Percentiles rank a stretch among this genome's conserved stretches.
phyloP scores from a whole-genome alignment of 169 alveolate genomes.

The Plasmodium inui region DNA sequence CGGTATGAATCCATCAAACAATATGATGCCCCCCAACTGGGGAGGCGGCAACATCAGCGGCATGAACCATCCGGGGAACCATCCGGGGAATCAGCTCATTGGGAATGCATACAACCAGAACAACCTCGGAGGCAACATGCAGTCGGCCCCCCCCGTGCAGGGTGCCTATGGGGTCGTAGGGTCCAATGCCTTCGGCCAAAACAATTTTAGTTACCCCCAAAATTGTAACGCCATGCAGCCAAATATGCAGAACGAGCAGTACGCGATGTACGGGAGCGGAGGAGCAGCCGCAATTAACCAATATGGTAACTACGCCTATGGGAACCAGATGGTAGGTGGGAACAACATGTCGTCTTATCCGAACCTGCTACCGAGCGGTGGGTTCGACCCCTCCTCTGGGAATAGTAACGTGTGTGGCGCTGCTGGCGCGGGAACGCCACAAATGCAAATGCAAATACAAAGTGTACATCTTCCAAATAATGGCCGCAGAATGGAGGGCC shows the following conservation, averaged over 20 bases:
- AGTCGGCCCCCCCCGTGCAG: neutral
- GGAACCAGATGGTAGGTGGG: neutral
- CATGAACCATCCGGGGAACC: neutral
- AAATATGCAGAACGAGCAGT: slow-evolving; percentile 10
- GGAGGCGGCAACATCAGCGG: neutral
- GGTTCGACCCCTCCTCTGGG: neutral
- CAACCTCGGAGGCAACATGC: neutral
- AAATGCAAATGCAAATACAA: slow-evolving; percentile 3
- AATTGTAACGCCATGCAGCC: neutral
- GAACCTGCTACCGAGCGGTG: slow-evolving; percentile 14
- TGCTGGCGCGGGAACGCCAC: neutral
- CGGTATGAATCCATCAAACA: neutral
- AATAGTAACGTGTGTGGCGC: neutral
- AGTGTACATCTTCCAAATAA: neutral
- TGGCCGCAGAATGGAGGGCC: neutral
- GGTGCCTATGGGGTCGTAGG: neutral
- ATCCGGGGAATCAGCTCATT: neutral
- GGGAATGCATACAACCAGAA: neutral
- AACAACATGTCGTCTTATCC: slow-evolving; percentile 5
- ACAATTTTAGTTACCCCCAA: neutral
- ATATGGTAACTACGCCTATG: neutral
- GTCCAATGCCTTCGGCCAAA: neutral
- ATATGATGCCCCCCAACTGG: neutral
- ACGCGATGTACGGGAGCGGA: neutral
- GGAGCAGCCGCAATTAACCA: neutral